phyloP scores from a whole-genome alignment of 2,329 filamentous ascomycete species.

The Furcasterigmium furcatum region DNA sequence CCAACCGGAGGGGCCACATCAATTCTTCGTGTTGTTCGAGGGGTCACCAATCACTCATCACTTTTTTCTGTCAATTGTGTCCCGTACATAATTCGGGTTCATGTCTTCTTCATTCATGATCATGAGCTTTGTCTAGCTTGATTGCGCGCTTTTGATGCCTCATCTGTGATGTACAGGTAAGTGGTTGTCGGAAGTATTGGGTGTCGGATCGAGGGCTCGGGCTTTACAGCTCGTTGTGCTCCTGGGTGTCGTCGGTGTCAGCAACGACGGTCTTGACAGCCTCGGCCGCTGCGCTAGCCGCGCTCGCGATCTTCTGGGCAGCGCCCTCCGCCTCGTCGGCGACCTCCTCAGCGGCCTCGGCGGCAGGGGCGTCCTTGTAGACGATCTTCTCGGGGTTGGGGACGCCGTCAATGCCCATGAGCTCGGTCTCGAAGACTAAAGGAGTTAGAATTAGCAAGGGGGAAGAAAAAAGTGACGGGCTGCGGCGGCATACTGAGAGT shows the following conservation, averaged over 20 bases:
- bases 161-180: too few species aligned
- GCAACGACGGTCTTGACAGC: conserved; percentile 48
- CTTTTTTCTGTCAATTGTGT: too few species aligned
- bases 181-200: too few species aligned
- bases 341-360: conserved; percentile 18
- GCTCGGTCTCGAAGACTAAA: conserved; percentile 84
- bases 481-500: conserved; percentile 64
- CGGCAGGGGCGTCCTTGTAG: conserved; percentile 29
- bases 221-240: conserved; percentile 60
- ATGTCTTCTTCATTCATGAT: too few species aligned
- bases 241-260: conserved; percentile 53
- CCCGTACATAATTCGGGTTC: too few species aligned
- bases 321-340: conserved; percentile 25
- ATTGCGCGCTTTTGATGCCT: too few species aligned
- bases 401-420: conserved; percentile 80
- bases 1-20: too few species aligned
- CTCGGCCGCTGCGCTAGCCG: conserved; percentile 44
- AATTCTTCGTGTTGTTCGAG: too few species aligned
- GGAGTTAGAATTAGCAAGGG: background rate
- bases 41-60: too few species aligned
- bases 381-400: conserved; percentile 43
- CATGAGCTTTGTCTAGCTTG: too few species aligned
- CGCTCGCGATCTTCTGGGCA: conserved; percentile 41
- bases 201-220: too few species aligned
- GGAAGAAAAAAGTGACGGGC: conserved; percentile 2